These are phyloP conservation scores for Boletellus emodensis DNA, from an alignment of 768 basidiomycete species.

Conservation along the genomic window DNA sequence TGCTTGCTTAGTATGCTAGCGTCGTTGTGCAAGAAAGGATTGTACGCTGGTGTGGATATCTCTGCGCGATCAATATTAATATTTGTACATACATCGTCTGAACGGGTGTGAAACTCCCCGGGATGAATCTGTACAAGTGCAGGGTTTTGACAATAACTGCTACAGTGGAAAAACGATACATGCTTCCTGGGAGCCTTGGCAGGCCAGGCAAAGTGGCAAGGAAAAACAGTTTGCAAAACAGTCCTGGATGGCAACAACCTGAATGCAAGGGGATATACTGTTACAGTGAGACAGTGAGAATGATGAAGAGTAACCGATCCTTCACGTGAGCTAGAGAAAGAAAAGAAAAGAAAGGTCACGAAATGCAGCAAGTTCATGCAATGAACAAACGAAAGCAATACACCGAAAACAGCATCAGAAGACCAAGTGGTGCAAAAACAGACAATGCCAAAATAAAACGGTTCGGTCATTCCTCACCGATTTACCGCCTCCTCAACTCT, in stretches of 20 bases:
- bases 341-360: not conserved
- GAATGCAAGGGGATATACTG: not conserved
- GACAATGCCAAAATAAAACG: not conserved
- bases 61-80: not conserved
- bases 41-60: not conserved
- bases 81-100: not conserved
- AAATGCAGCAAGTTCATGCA: not conserved
- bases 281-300: slow-evolving; percentile 5
- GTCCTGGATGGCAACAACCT: not conserved
- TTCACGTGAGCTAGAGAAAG: not conserved
- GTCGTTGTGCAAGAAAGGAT: not conserved
- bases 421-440: not conserved
- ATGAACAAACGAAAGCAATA: slow-evolving; percentile 5
- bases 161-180: not conserved
- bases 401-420: not conserved
- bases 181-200: not conserved
- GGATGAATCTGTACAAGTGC: not conserved
- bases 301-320: not conserved
- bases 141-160: not conserved
- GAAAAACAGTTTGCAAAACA: not conserved
- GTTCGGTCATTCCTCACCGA: not conserved
- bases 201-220: not conserved
- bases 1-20: not conserved
- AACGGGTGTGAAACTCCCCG: not conserved
- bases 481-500: slow-evolving; percentile 11